Percentiles rank a stretch among this genome's conserved stretches.
These are phyloP conservation scores for Spencermartinsiella europaea DNA, from an alignment of 805 yeast species.

Conservation along the genomic window DNA sequence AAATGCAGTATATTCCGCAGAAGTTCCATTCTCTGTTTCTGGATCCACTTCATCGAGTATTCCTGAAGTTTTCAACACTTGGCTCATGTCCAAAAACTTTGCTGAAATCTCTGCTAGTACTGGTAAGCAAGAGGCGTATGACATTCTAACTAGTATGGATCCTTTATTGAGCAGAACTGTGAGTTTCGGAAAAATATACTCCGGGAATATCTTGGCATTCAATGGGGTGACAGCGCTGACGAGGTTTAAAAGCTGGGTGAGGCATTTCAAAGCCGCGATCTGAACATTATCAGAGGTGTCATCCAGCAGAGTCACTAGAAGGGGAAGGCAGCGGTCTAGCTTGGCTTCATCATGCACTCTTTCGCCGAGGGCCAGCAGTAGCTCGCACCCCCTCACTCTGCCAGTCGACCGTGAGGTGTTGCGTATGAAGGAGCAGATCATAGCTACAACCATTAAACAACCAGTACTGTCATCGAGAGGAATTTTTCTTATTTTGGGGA, in stretches of 20 bases:
- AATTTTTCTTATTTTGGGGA: conserved; percentile 14
- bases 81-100: conserved; percentile 55
- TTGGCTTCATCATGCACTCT: conserved; percentile 76
- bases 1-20: conserved; percentile 18
- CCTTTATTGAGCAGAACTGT: conserved; percentile 39
- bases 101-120: conserved; percentile 60
- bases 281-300: conserved; percentile 64
- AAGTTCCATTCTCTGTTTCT: conserved; percentile 39
- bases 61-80: conserved; percentile 40
- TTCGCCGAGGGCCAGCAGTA: conserved; percentile 71
- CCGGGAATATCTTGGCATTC: conserved; percentile 73
- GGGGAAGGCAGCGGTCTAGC: conserved; percentile 81
- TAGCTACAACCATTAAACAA: conserved; percentile 52
- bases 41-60: conserved; percentile 37
- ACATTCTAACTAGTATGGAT: conserved; percentile 49
- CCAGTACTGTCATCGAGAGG: conserved; percentile 38
- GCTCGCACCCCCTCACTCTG: conserved; percentile 65
- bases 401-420: conserved; percentile 56
- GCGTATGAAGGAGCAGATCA: conserved; percentile 55
- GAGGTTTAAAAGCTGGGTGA: conserved; percentile 62
- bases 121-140: conserved; percentile 71
- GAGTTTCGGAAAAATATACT: conserved; percentile 73
- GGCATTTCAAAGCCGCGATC: conserved; percentile 54
- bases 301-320: conserved; percentile 63
- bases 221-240: conserved; percentile 66